Evolutionary conservation across 2,329 filamentous ascomycete genomes (phyloP).

Genomic region (Penicillium fuscoglaucum): DNA sequence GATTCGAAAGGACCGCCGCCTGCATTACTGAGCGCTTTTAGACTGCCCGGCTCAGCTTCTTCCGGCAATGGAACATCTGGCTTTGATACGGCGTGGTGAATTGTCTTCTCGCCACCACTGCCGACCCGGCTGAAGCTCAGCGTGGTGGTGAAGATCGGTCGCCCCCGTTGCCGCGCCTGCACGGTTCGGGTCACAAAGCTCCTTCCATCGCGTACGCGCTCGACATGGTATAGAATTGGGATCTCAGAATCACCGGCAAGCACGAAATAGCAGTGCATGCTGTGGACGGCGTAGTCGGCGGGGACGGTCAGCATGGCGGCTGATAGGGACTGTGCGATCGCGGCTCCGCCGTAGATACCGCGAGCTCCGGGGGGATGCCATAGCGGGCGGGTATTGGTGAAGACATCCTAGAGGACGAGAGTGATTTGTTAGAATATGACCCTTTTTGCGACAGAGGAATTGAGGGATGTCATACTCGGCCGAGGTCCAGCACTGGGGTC

Average conservation of each 20-base stretch:
- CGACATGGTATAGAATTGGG: conserved; percentile 92
- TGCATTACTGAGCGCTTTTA: conserved; percentile 31
- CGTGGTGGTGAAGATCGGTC: conserved; percentile 92
- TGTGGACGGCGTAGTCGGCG: conserved; percentile 77
- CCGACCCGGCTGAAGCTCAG: conserved; percentile 77
- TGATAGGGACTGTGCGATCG: conserved; percentile 87
- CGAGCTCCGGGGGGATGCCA: conserved; percentile 92
- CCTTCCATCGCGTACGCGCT: conserved; percentile 84
- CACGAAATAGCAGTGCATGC: conserved; percentile 99
- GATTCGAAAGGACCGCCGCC: conserved; percentile 58
- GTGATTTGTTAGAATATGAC: neutral
- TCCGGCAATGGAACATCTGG: conserved; percentile 53
- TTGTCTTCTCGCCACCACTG: conserved; percentile 51
- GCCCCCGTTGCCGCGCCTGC: conserved; percentile 86
- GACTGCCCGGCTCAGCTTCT: conserved; percentile 29
- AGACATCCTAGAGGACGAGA: conserved; percentile 66
- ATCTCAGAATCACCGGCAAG: conserved; percentile 81
- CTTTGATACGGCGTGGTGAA: conserved; percentile 66
- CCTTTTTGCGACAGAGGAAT: neutral
- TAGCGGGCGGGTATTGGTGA: conserved; percentile 86
- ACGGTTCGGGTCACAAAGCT: conserved; percentile 92
- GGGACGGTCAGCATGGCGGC: conserved; percentile 88
- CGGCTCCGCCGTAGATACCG: conserved; percentile 89
- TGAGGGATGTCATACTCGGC: conserved; percentile 57
- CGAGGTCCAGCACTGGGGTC: conserved; percentile 64